Conservation (phyloP, 345 rosid species). For the Toxicodendron radicans region DNA sequence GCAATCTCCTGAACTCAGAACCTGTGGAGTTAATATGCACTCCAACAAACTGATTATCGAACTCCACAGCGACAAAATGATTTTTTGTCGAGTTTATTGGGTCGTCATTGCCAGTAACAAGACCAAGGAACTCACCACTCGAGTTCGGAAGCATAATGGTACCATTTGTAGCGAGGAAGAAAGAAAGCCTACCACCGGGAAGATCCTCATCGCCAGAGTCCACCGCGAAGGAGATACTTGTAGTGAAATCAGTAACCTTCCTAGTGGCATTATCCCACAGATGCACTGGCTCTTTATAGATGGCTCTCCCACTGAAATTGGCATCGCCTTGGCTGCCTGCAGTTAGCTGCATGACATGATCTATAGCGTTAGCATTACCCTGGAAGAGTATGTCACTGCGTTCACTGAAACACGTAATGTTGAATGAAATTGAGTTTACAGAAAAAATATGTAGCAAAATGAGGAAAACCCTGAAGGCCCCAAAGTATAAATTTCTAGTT, state of each 20-base stretch:
- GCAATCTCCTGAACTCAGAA: constrained; percentile 8
- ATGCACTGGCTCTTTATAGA: not conserved
- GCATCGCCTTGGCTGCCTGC: too few species aligned
- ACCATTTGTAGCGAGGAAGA: constrained; percentile 30
- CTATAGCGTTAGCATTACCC: constrained; percentile 14
- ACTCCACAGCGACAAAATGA: constrained; percentile 38
- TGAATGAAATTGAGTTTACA: constrained; percentile 13
- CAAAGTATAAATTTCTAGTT: too few species aligned
- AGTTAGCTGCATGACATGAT: too few species aligned
- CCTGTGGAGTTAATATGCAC: constrained; percentile 29
- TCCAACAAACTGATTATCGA: constrained; percentile 33
- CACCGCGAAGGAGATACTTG: constrained; percentile 4
- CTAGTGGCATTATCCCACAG: constrained; percentile 14
- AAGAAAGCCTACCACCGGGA: not conserved
- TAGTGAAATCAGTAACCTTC: constrained; percentile 9
- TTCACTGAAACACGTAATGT: constrained; percentile 11
- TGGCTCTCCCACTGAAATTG: constrained; percentile 8
- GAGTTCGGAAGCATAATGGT: constrained; percentile 36
- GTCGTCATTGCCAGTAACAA: constrained; percentile 22
- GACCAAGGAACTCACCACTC: constrained; percentile 42
- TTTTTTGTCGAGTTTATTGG: constrained; percentile 15
- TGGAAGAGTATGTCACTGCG: not conserved
- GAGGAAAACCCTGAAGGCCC: not conserved
- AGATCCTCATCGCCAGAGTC: not conserved
- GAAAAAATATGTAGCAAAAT: not conserved